Base-by-base conservation (phyloP, 1,284 basidiomycete genomes). In the Ustilago loliicola region DNA sequence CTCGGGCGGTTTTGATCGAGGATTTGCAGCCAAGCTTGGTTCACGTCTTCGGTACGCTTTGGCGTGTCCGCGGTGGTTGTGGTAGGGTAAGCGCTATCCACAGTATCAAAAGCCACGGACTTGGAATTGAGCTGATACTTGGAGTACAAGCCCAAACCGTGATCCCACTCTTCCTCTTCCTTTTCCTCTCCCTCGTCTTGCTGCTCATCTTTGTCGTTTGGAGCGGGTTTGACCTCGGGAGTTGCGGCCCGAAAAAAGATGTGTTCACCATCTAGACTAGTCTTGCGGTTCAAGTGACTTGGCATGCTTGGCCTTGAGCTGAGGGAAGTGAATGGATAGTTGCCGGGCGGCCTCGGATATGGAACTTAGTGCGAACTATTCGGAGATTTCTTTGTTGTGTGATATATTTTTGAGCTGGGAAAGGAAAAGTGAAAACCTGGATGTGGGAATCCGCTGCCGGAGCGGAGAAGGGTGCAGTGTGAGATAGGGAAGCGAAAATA, bases 161-260 rank as follows among this genome's bases (percentile, higher is more conserved):
- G 50, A 38, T 51, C 59, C 59, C 32, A 61, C 7, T 21, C 40
- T 47, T 58, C 55, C 10, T 57, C 42, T 29, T 47, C 38, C 36
- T 15, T 6, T 11, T 40, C 36, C 9, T 4, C 11, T 10, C 27
- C 38, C 30, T 52, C 50, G 17, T 21, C n/a, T 42, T 42, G 4
- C 17, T 42, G 7, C 32, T 7, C 32, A 7, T 7, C 32, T n/a
- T n/a, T n/a, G n/a, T n/a, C n/a, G n/a, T n/a, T n/a, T 34, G 32
- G 32, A 34, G 32, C 11, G 32, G 32, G 2, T 17, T 40, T 7
- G 21, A 25, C 21, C 21, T 21, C n/a, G 45, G 45, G 10, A 15
- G 7, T 25, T 48, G 8, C n/a, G 21, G 8, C 19, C 45, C 23
- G 21, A 25, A 17, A 17, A 29, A 6, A 17, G 6, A 29, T 50